These are phyloP conservation scores for Yamadazyma takamatsuzukensis DNA, from an alignment of 805 yeast species.

Conservation along the genomic window DNA sequence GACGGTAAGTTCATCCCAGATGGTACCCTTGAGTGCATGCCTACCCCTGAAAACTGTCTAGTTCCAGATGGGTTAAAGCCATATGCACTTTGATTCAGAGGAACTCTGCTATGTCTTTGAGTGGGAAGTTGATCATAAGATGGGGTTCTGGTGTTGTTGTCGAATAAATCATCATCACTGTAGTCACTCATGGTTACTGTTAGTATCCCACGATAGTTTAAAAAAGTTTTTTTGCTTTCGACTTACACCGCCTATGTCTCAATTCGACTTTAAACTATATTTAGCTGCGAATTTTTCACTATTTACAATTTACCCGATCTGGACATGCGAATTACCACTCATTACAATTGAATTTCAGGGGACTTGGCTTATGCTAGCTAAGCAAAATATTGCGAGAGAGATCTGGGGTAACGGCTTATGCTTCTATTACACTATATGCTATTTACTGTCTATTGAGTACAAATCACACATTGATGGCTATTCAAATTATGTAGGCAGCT, in stretches of 20 bases:
- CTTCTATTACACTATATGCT: slow-evolving; percentile 2
- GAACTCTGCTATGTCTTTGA: no score
- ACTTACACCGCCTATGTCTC: neutral
- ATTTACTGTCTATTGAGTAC: slow-evolving; percentile 8
- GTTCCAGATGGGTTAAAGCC: no score
- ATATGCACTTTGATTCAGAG: no score
- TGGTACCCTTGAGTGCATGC: no score
- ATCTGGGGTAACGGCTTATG: neutral
- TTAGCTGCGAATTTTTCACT: slow-evolving; percentile 7
- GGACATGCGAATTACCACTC: no score
- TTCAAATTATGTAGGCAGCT: slow-evolving; percentile 49
- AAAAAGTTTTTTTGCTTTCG: neutral
- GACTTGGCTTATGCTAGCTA: neutral
- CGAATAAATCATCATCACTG: slow-evolving; percentile 13
- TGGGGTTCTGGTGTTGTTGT: slow-evolving; percentile 5
- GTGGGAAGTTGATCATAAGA: no score
- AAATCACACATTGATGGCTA: slow-evolving; percentile 23
- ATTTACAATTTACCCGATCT: slow-evolving; percentile 7
- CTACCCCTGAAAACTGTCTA: no score
- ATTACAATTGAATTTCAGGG: no score
- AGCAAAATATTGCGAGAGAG: neutral
- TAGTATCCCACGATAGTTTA: no score
- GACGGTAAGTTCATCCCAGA: no score
- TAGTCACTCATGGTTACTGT: slow-evolving; percentile 4
- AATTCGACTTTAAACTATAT: slow-evolving; percentile 3